Evolutionary conservation across 2,329 filamentous ascomycete species (phyloP).

Genomic region (Xylaria sp.): DNA sequence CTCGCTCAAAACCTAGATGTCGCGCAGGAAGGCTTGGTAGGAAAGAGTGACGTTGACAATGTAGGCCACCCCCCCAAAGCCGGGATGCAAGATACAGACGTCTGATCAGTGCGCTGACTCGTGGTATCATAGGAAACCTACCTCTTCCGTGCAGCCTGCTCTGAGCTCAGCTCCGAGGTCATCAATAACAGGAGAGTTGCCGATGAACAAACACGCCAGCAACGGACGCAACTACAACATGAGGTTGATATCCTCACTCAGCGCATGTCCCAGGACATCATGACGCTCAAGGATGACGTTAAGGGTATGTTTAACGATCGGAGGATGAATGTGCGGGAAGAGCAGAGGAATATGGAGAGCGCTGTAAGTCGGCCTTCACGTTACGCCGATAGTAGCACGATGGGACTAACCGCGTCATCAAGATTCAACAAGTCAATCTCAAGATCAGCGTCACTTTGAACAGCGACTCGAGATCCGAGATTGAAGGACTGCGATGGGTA

Average conservation of each 20-base stretch:
- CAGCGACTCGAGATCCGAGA: conserved; percentile 90
- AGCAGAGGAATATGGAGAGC: conserved; percentile 86
- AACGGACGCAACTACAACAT: conserved; percentile 87
- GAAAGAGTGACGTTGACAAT: conserved; percentile 94
- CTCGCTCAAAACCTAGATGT: conserved; percentile 83
- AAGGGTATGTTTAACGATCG: conserved; percentile 96
- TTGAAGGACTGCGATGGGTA: conserved; percentile 92
- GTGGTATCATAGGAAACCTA: conserved; percentile 75
- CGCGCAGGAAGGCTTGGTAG: conserved; percentile 82
- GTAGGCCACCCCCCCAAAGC: conserved; percentile 43
- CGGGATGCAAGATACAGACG: conserved; percentile 21
- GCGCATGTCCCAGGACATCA: conserved; percentile 83
- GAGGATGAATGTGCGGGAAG: conserved; percentile 89
- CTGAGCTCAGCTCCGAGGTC: conserved; percentile 88
- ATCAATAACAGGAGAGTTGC: conserved; percentile 79
- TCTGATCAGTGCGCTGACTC: conserved; percentile 11
- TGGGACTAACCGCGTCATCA: conserved; percentile 21
- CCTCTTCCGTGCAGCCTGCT: conserved; percentile 92
- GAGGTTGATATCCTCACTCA: conserved; percentile 94
- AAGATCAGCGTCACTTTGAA: conserved; percentile 92
- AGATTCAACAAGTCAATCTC: conserved; percentile 95
- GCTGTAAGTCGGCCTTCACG: conserved; percentile 64
- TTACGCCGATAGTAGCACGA: conserved; percentile 10
- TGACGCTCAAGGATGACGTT: conserved; percentile 87
- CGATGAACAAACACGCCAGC: conserved; percentile 83